These are phyloP conservation scores for Aaosphaeria pasadenensis DNA, from an alignment of 2,329 filamentous ascomycete species.

Conservation along the genomic window DNA sequence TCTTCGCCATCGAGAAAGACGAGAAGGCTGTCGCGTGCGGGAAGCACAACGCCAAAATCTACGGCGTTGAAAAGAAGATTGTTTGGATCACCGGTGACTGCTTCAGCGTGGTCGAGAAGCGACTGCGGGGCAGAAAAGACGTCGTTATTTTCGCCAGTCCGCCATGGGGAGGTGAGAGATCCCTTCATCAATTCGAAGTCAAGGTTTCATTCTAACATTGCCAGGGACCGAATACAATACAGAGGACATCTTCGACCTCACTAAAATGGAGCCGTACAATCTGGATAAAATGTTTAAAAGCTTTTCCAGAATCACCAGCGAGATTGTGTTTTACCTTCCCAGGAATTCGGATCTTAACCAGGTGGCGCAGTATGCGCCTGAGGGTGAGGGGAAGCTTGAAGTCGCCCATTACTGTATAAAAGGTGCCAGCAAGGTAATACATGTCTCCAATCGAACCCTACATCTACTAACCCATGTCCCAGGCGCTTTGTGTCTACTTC, in stretches of 20 bases:
- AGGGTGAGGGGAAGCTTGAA: constrained; percentile 29
- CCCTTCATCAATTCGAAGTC: neutral
- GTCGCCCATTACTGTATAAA: constrained; percentile 80
- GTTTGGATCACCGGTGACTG: constrained; percentile 86
- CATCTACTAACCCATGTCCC: neutral
- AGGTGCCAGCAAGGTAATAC: constrained; percentile 74
- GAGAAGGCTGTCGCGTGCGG: constrained; percentile 79
- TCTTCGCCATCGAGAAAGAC: constrained; percentile 89
- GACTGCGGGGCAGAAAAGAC: constrained; percentile 50
- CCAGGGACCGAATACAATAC: constrained; percentile 61
- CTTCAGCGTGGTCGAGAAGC: constrained; percentile 65
- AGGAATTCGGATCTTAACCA: constrained; percentile 48
- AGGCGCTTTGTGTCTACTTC: constrained; percentile 59
- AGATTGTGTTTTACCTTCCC: constrained; percentile 77
- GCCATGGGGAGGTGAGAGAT: constrained; percentile 65
- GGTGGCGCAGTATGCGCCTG: constrained; percentile 30
- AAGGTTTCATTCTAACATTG: constrained; percentile 5
- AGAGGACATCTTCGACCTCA: constrained; percentile 75
- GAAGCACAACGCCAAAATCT: constrained; percentile 85
- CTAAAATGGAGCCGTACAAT: constrained; percentile 86
- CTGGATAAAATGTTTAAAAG: constrained; percentile 42
- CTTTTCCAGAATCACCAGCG: constrained; percentile 39
- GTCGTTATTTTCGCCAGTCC: constrained; percentile 69
- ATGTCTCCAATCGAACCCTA: constrained; percentile 7
- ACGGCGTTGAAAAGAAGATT: constrained; percentile 75